Base-by-base conservation (phyloP, 2,329 filamentous ascomycete species). In the Ascochyta lentis region DNA sequence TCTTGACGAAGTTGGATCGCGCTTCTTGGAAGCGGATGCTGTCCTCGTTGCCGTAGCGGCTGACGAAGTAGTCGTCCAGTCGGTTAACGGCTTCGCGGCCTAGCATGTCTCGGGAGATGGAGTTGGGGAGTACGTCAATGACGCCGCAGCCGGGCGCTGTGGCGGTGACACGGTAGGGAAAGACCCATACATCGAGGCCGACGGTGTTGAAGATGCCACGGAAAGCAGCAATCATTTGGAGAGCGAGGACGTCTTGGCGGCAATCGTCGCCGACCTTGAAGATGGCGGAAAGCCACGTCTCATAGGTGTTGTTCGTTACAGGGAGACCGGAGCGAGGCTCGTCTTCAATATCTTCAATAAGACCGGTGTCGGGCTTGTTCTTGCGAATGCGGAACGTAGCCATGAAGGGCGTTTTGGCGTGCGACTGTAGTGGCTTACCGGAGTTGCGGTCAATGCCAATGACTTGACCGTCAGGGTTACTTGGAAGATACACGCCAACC, bases 211-310 rank as follows among this genome's bases (percentile, higher is more conserved):
- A 99, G 69, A 99, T 99, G 60, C 93, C 93, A 23, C 95, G 89
- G 82, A 99, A 99, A 1, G 93, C 92, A 0, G 95, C 89, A 73
- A 99, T 97, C 89, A 99, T 96, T 77, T 99, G 95, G 59, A 99
- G 81, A 2, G 95, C 95, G 57, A 99, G 83, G 48, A 99, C 90
- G 69, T 99, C 96, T 78, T 99, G 95, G 46, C 95, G 89, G 74
- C 95, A 98, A 76, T 99, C 95, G 73, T 99, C 95, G 59, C 95
- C 95, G 44, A 99, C 96, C 76, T 99, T 99, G 87, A 99, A 99
- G 71, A 99, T 99, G 53, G 94, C 95, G 2, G 92, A 96, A 76
- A 99, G 95, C 96, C 95, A 98, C n/a, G 94, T 89, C 75, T 99
- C 96, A 64, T 96, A 86, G 0, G 87, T 91, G 67, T 84, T 86